These are phyloP conservation scores for Macrophomina pseudophaseolina DNA, from an alignment of 2,329 filamentous ascomycete species.

Conservation along the genomic window DNA sequence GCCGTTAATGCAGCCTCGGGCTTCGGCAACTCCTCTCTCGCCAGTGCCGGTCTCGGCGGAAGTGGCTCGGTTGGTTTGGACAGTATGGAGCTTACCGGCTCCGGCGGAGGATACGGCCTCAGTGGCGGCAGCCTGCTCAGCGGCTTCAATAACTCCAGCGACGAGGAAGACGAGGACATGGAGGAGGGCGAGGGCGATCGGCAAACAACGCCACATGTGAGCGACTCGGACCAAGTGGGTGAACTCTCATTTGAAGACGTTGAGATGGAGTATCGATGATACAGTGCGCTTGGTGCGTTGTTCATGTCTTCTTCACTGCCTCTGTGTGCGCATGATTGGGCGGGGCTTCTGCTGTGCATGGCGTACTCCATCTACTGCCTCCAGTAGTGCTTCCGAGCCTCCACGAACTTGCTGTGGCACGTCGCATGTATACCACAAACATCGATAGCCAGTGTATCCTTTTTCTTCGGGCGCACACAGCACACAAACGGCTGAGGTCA, in stretches of 20 bases:
- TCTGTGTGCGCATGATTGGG: conserved; percentile 12
- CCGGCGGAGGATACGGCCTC: conserved; percentile 68
- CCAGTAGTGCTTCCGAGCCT: neutral
- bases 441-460: conserved; percentile 21
- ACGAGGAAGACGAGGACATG: conserved; percentile 95
- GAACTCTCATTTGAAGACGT: conserved; percentile 66
- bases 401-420: neutral
- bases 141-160: conserved; percentile 92
- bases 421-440: conserved; percentile 25
- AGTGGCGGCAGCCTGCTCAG: conserved; percentile 78
- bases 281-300: conserved; percentile 29
- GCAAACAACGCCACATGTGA: conserved; percentile 51
- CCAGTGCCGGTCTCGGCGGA: conserved; percentile 80
- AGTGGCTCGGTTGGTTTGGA: conserved; percentile 59
- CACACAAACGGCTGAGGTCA: conserved; percentile 19
- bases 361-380: neutral
- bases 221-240: conserved; percentile 70
- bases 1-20: conserved; percentile 62
- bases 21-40: conserved; percentile 68
- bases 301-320: conserved; percentile 21
- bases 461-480: conserved; percentile 14
- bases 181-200: conserved; percentile 80
- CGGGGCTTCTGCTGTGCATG: neutral
- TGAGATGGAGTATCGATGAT: conserved; percentile 65
- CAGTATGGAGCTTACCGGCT: conserved; percentile 68